These are phyloP conservation scores for Pleomassaria siparia DNA, from an alignment of 2,329 filamentous ascomycete species.

Conservation along the genomic window DNA sequence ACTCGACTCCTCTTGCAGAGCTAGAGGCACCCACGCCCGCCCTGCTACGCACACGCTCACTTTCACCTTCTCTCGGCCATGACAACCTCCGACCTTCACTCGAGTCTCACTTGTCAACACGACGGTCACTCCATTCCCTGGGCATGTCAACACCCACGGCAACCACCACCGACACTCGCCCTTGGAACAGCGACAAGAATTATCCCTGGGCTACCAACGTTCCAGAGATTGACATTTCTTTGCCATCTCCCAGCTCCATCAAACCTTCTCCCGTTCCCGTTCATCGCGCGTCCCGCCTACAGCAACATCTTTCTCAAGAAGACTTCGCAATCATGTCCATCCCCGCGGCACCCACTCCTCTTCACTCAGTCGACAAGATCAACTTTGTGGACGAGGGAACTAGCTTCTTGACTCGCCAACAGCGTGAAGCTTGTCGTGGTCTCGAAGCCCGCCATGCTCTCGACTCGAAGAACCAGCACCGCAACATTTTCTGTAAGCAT, in stretches of 20 bases:
- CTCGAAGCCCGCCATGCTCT: too few relatives aligned
- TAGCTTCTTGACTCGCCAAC: background rate
- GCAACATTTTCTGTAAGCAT: constrained; percentile 6
- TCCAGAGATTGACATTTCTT: constrained; percentile 43
- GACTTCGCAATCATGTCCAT: background rate
- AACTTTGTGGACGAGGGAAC: constrained; percentile 6
- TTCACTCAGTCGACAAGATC: too few relatives aligned
- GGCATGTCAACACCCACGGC: constrained; percentile 17
- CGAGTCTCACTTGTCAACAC: constrained; percentile 26
- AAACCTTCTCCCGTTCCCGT: constrained; percentile 31
- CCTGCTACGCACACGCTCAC: constrained; percentile 25
- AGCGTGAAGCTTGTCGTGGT: too few relatives aligned
- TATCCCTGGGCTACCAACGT: constrained; percentile 48
- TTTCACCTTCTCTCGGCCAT: constrained; percentile 22
- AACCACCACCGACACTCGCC: constrained; percentile 41
- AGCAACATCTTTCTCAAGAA: constrained; percentile 28
- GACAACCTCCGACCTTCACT: constrained; percentile 14
- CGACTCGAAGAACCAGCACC: constrained; percentile 7
- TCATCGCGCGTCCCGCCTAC: constrained; percentile 32
- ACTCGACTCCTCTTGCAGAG: constrained; percentile 19
- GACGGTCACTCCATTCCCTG: constrained; percentile 30
- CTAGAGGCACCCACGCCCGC: constrained; percentile 29
- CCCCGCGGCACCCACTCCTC: too few relatives aligned
- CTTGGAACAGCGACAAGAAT: constrained; percentile 53
- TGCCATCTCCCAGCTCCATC: constrained; percentile 36